Evolutionary conservation across 805 yeast species (phyloP), one percentile per base, ranked within the genome.

Genomic region (Saccharomycopsis sp.): DNA sequence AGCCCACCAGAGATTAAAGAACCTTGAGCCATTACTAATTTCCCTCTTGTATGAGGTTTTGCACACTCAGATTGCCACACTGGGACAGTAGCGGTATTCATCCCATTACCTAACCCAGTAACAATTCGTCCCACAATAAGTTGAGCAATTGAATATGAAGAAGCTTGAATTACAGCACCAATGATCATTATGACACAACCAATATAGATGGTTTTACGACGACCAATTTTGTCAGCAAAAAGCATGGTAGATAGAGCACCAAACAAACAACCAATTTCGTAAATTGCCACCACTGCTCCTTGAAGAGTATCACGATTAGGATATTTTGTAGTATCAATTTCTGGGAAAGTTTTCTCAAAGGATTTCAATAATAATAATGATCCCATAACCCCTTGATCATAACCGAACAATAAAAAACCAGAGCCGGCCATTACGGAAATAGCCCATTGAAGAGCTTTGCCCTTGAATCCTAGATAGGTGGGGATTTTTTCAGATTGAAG

Each of bases 41-140:
- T 63, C 48, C 89, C 89, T 64, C 88, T 72, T 44, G 64, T 66
- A 43, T 70, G 71, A 5, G 85, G 70, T 45, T 70, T 72, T 30
- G 86, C 70, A 58, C 75, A 69, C 58, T 83, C 94, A 2, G 88
- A 69, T 55, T 79, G 87, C 74, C 81, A 82, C 47, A 79, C 76
- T 10, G 94, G 92, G 40, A 79, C 77, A 21, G 86, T 77, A 13
- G 87, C 74, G 9, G 87, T 78, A 54, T 73, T 73, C 54, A 79
- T 56, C 45, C 92, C 89, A 46, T 75, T 79, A 51, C 89, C 92
- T 34, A 79, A 49, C 48, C 92, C 86, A 17, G 82, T 72, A 21
- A 76, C 53, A 35, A 77, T 73, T 63, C 94, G 72, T 15, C 83
- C 88, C 46, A 78, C 60, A 39, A 37, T 37, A 42, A 66, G 58